Conservation (phyloP, 805 yeast species). For the Cephaloascus albidus region DNA sequence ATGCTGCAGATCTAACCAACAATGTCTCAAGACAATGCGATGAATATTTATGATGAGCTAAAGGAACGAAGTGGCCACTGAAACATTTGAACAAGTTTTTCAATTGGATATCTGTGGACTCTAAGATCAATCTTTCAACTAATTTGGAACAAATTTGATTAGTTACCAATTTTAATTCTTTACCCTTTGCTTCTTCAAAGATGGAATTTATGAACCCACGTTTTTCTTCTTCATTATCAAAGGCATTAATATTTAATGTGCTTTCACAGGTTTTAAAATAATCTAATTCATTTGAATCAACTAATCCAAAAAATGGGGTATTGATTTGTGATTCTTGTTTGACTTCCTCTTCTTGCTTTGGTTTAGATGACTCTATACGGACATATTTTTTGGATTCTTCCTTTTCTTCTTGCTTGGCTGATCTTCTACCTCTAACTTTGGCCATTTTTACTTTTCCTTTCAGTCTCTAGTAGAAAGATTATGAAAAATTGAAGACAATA, state of each 20-base stretch:
- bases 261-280: conserved; percentile 92
- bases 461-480: too few relatives aligned
- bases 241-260: conserved; percentile 71
- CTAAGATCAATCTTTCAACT: conserved; percentile 74
- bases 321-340: conserved; percentile 1
- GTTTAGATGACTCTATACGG: not conserved
- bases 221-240: conserved; percentile 65
- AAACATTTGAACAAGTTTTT: conserved; percentile 58
- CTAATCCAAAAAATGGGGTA: conserved; percentile 70
- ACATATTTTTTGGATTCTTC: conserved; percentile 1
- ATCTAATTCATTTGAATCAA: conserved; percentile 76
- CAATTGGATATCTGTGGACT: conserved; percentile 56
- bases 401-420: conserved; percentile 4
- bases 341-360: conserved; percentile 1
- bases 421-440: conserved; percentile 29
- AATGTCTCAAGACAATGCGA: conserved; percentile 91
- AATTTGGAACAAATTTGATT: conserved; percentile 93
- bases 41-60: conserved; percentile 82
- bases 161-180: conserved; percentile 85
- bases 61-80: conserved; percentile 62
- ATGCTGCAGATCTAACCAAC: conserved; percentile 62
- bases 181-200: conserved; percentile 78
- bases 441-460: conserved; percentile 13
- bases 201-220: conserved; percentile 66
- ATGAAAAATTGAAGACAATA: too few relatives aligned